Evolutionary conservation across 129 eudicot genomes (phyloP), one percentile per base, ranked within the genome.

Genomic region (Sambucus nigra): DNA sequence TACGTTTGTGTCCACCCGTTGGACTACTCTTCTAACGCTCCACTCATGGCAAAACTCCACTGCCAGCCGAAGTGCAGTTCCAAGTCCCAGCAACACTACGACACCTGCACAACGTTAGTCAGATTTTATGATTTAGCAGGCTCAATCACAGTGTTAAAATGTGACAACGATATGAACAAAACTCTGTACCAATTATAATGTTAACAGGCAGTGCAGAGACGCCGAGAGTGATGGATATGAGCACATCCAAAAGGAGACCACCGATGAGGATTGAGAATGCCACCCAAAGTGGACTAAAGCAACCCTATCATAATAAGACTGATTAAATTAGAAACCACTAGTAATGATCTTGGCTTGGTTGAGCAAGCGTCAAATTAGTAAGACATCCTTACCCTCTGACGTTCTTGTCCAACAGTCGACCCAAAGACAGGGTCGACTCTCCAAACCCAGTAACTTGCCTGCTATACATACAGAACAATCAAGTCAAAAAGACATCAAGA

Each of bases 141-240:
- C 15, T 13, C 19, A 42, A 15, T 42, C 14, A 31, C 5, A 7
- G 12, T 35, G 13, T 35, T 35, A 7, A 8, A 35, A 35, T 35
- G 13, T 35, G 42, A 7, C 8, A 29, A 29, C n/a, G n/a, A 35
- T 35, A 35, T 15, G 13, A 35, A 35, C 29, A 55, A 28, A 24
- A 25, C 9, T 17, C 14, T 41, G 14, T 54, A 69, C 76, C 76
- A 42, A 70, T 70, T 18, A 70, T 70, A 44, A 70, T 70, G 55
- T 70, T 70, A 10, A 70, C 76, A 10, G 76, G 76, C 38, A 70
- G 65, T 17, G 76, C 76, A 46, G 76, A 70, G 28, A 70, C 70
- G 35, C 76, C 76, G 26, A 70, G 65, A 27, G 76, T 70, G 38
- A 70, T 32, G 6, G 76, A 70, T 27, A 70, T 57, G 14, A 70